Conservation (phyloP, 306 rosid species). For the Benincasa hispida region DNA sequence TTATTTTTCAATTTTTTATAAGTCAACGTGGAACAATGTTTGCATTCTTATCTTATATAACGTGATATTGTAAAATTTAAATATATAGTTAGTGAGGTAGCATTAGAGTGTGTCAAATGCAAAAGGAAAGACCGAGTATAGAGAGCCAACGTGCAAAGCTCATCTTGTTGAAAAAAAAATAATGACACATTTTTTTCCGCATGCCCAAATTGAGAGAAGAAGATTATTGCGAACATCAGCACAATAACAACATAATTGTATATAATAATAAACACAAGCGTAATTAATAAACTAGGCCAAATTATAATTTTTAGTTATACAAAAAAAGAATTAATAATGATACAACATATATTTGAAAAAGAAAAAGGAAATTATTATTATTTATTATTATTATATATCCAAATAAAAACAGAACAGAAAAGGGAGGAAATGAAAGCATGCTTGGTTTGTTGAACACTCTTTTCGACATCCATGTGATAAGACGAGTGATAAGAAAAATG, state of each 20-base stretch:
- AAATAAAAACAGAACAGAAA: slow-evolving; percentile 20
- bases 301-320: too few relatives aligned
- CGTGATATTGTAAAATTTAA: background rate
- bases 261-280: background rate
- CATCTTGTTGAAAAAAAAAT: background rate
- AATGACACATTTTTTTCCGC: background rate
- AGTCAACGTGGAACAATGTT: background rate
- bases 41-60: background rate
- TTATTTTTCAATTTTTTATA: too few relatives aligned
- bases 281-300: background rate
- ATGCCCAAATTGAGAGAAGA: background rate
- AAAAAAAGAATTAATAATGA: background rate
- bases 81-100: background rate
- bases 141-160: background rate
- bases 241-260: background rate
- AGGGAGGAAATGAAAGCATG: slow-evolving; percentile 46
- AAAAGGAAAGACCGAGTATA: background rate
- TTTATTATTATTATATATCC: background rate
- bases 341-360: background rate
- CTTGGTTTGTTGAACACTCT: slow-evolving; percentile 11
- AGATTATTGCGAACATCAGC: background rate
- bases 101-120: background rate
- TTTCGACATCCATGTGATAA: slow-evolving; percentile 29
- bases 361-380: background rate
- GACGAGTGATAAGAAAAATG: slow-evolving; percentile 43